Conservation (phyloP, 2,329 filamentous ascomycete species). For the Penicillium sp. region DNA sequence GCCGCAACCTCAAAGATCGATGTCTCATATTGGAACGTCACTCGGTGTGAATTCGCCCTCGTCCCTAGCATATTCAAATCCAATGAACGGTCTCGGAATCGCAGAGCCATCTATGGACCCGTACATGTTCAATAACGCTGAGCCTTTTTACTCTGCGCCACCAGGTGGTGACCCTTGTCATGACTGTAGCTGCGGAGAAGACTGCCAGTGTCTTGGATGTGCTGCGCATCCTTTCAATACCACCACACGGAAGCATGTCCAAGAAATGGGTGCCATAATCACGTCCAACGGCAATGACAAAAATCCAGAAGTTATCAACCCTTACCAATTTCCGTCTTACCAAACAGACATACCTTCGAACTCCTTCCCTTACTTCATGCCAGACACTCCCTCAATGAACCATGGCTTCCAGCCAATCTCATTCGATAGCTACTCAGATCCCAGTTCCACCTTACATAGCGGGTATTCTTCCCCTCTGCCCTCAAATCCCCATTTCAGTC, state of each 20-base stretch:
- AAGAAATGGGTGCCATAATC: slow-evolving; percentile 48
- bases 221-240: slow-evolving; percentile 49
- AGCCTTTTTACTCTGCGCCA: slow-evolving; percentile 11
- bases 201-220: slow-evolving; percentile 49
- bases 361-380: slow-evolving; percentile 20
- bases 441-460: slow-evolving; percentile 20
- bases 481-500: slow-evolving; percentile 22
- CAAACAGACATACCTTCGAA: slow-evolving; percentile 16
- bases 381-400: slow-evolving; percentile 15
- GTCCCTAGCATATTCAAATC: slow-evolving; percentile 14
- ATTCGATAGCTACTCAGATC: slow-evolving; percentile 25
- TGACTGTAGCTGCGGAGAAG: slow-evolving; percentile 46
- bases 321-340: slow-evolving; percentile 24
- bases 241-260: slow-evolving; percentile 46
- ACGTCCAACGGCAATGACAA: slow-evolving; percentile 33
- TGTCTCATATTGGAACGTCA: neutral
- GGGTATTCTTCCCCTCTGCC: slow-evolving; percentile 29
- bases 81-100: slow-evolving; percentile 19
- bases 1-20: neutral
- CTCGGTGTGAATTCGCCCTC: slow-evolving; percentile 12
- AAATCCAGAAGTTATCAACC: slow-evolving; percentile 19
- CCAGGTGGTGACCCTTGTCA: slow-evolving; percentile 27
- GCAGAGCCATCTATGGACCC: slow-evolving; percentile 18
- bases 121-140: slow-evolving; percentile 9
- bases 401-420: slow-evolving; percentile 14